Percentiles rank a stretch among this genome's conserved stretches.
Evolutionary conservation across 345 rosid genomes (phyloP).

Genomic region (Heritiera littoralis): DNA sequence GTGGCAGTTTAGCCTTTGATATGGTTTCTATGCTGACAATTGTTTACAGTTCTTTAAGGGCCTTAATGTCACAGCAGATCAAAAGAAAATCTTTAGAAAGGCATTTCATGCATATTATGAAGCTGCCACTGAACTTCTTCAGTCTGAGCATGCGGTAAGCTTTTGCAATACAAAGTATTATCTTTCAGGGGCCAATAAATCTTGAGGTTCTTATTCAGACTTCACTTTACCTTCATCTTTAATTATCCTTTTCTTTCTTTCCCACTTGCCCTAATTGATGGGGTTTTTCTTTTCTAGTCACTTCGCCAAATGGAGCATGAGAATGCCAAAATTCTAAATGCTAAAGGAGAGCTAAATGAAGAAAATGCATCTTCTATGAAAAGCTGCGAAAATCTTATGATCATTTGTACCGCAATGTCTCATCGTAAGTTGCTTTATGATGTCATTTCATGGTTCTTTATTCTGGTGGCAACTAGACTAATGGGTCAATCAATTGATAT

Average conservation of each 20-base stretch:
- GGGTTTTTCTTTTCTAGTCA: conserved; percentile 44
- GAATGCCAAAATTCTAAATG: conserved; percentile 83
- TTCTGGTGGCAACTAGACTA: conserved; percentile 18
- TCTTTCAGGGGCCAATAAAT: not conserved
- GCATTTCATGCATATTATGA: conserved; percentile 79
- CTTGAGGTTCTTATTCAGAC: not conserved
- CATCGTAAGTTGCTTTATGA: conserved; percentile 68
- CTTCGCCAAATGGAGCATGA: conserved; percentile 99
- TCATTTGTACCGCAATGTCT: conserved; percentile 82
- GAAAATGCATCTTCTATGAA: conserved; percentile 90
- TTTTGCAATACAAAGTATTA: conserved; percentile 17
- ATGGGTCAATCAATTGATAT: not conserved
- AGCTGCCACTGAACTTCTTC: conserved; percentile 82
- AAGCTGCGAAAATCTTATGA: conserved; percentile 95
- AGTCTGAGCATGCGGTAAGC: conserved; percentile 85
- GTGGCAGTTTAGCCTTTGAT: not conserved
- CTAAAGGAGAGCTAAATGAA: conserved; percentile 97
- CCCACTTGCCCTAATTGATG: conserved; percentile 4
- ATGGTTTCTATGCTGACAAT: conserved; percentile 33
- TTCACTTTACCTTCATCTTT: conserved; percentile 7
- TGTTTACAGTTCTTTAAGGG: conserved; percentile 74
- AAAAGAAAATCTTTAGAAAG: conserved; percentile 80
- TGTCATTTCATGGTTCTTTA: conserved; percentile 18
- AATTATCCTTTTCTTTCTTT: not conserved
- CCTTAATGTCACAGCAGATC: conserved; percentile 77